Evolutionary conservation across 2,329 filamentous ascomycete genomes (phyloP), one percentile per base, ranked within the genome.

Genomic region (Verticillium zaregamsianum): DNA sequence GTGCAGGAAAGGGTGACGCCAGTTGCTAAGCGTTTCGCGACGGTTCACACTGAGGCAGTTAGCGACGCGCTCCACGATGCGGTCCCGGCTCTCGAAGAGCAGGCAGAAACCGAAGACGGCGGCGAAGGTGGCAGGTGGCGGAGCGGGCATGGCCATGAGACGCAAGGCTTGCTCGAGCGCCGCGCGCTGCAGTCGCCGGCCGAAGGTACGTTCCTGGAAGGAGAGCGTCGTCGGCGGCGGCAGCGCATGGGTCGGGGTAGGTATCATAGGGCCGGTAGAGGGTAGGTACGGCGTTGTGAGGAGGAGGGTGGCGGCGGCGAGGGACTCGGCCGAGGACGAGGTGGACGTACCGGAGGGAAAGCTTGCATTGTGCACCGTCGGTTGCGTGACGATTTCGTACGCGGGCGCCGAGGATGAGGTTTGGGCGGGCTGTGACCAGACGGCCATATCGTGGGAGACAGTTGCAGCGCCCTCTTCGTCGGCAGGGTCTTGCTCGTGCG

Each of bases 51-150:
- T 69, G 15, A 84, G 68, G 4, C 71, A 68, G 12, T 66, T 65
- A 17, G 62, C 71, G 15, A 82, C 71, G 15, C 79, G 77, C 20
- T 71, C 64, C 32, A 82, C 64, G 60, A 87, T 85, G 40, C 73
- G 67, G 5, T 83, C 80, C 5, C 74, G 74, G 1, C 77, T 74
- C 68, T 87, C 82, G 64, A 88, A 88, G 31, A 87, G 80, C 20
- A 90, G 76, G n/a, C 86, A 87, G 61, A 92, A 89, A 39, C 86
- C 88, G 71, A 93, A 93, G 1, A 87, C 80, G 37, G 82, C 80
- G n/a, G 78, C 75, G 61, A 87, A 78, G 1, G 73, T 73, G 2
- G 77, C 71, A 2, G 80, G 79, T 0, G 82, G 79, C 57, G 84
- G 80, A 65, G 80, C 74, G 2, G 75, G 69, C 71, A 80, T 79